These are phyloP conservation scores for Boletus bicolor DNA, from an alignment of 768 basidiomycete species.

Conservation along the genomic window DNA sequence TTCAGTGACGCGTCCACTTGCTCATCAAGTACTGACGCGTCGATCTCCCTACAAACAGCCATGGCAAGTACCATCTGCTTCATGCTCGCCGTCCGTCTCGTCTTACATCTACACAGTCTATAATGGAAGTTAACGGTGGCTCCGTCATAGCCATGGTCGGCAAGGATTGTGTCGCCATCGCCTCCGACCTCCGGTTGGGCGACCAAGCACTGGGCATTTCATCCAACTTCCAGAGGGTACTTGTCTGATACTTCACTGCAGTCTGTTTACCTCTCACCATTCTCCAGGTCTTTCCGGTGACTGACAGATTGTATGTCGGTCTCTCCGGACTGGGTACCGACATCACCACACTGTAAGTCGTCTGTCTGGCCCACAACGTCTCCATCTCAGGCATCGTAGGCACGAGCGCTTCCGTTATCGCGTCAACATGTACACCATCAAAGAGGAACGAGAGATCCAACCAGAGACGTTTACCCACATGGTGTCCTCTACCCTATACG, in stretches of 20 bases:
- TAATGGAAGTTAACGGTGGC: slow-evolving; percentile 94
- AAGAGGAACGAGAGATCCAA: slow-evolving; percentile 95
- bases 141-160: slow-evolving; percentile 99
- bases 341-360: slow-evolving; percentile 79
- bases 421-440: slow-evolving; percentile 99
- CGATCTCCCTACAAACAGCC: slow-evolving; percentile 9
- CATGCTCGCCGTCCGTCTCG: background rate
- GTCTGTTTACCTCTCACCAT: background rate
- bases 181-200: slow-evolving; percentile 89
- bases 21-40: slow-evolving; percentile 19
- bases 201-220: slow-evolving; percentile 84
- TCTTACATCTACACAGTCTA: slow-evolving; percentile 52
- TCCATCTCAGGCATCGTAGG: slow-evolving; percentile 38
- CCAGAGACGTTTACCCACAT: slow-evolving; percentile 96
- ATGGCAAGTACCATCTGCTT: slow-evolving; percentile 20
- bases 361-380: background rate
- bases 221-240: slow-evolving; percentile 91
- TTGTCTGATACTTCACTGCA: slow-evolving; percentile 12
- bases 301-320: slow-evolving; percentile 88
- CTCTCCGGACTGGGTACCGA: slow-evolving; percentile 92
- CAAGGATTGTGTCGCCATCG: slow-evolving; percentile 98
- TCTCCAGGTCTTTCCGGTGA: slow-evolving; percentile 84
- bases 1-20: slow-evolving; percentile 17
- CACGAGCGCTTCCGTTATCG: slow-evolving; percentile 89
- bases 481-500: slow-evolving; percentile 92